Conservation (phyloP, 75 land plant genomes). For the Pseudotsuga menziesii region DNA sequence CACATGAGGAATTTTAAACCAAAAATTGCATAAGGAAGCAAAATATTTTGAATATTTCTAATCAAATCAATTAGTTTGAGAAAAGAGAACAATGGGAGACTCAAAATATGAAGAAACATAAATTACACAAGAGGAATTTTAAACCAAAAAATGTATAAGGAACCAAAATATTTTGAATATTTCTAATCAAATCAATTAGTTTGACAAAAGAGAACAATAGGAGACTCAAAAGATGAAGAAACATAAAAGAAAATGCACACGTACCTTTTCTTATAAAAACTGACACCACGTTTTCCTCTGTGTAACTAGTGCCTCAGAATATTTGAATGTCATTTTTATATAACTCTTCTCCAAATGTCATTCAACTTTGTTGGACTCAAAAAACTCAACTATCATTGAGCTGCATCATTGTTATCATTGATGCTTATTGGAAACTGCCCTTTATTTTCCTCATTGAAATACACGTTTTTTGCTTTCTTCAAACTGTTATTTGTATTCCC, state of each 20-base stretch:
- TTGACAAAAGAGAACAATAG: too few relatives aligned
- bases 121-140: too few relatives aligned
- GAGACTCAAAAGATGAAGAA: not conserved
- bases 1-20: not conserved
- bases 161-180: too few relatives aligned
- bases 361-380: constrained; percentile 29
- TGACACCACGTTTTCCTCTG: constrained; percentile 46
- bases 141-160: too few relatives aligned
- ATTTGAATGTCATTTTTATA: constrained; percentile 36
- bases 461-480: too few relatives aligned
- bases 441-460: not conserved
- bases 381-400: constrained; percentile 10
- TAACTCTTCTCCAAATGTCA: constrained; percentile 45
- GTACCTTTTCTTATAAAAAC: constrained; percentile 42
- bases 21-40: not conserved
- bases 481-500: too few relatives aligned
- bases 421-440: not conserved
- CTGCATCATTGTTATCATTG: constrained; percentile 5
- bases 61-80: too few relatives aligned
- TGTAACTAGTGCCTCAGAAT: constrained; percentile 38
- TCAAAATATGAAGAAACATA: not conserved
- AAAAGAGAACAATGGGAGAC: not conserved
- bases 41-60: not conserved
- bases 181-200: not conserved
- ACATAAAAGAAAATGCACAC: not conserved